Evolutionary conservation across 306 rosid genomes (phyloP).

Genomic region (Alnus glutinosa): DNA sequence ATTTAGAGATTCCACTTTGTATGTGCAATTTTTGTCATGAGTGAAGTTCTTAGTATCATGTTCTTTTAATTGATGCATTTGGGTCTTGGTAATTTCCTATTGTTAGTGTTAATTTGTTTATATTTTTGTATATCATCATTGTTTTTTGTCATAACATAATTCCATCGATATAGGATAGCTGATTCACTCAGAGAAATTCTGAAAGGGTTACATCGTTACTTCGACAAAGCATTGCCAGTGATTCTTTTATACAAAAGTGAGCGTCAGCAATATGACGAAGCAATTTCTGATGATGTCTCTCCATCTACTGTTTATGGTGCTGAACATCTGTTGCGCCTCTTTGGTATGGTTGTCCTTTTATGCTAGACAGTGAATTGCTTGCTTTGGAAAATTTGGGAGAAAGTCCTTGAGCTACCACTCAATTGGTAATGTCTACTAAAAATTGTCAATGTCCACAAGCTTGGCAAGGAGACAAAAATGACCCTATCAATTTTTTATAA

Average conservation of each 20-base stretch:
- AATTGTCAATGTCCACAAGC: no score
- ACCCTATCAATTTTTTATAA: no score
- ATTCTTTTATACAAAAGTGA: slow-evolving; percentile 80
- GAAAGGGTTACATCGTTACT: slow-evolving; percentile 73
- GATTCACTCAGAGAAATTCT: slow-evolving; percentile 61
- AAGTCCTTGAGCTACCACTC: no score
- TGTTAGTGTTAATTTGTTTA: background rate
- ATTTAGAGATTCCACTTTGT: background rate
- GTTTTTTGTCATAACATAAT: slow-evolving; percentile 10
- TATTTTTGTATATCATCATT: slow-evolving; percentile 14
- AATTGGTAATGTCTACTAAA: no score
- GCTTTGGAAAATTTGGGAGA: background rate
- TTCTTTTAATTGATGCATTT: background rate
- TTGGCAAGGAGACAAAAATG: no score
- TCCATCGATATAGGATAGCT: slow-evolving; percentile 47
- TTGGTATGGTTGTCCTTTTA: slow-evolving; percentile 52
- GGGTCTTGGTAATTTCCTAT: slow-evolving; percentile 21
- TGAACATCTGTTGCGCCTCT: slow-evolving; percentile 87
- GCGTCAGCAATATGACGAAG: slow-evolving; percentile 70
- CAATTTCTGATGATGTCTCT: slow-evolving; percentile 40
- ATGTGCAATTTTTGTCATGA: background rate
- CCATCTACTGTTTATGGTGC: slow-evolving; percentile 88
- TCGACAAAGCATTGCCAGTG: slow-evolving; percentile 79
- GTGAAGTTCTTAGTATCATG: background rate
- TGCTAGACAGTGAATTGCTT: background rate